Conservation (phyloP, 2,329 filamentous ascomycete species). For the Penicillium frequentans region DNA sequence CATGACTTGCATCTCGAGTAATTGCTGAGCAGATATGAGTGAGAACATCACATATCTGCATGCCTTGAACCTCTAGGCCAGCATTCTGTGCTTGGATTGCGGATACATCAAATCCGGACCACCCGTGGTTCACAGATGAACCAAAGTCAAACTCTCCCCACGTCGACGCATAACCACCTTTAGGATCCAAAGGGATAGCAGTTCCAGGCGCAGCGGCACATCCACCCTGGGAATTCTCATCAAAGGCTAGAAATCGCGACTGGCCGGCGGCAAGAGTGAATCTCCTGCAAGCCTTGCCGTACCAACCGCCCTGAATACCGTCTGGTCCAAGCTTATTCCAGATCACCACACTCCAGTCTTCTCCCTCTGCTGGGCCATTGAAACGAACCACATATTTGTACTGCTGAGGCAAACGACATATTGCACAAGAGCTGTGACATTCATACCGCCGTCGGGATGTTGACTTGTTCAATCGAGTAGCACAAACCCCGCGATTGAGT, state of each 20-base stretch:
- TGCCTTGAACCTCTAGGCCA: constrained; percentile 31
- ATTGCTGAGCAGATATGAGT: constrained; percentile 31
- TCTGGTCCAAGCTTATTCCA: not conserved
- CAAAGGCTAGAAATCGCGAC: constrained; percentile 25
- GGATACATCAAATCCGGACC: constrained; percentile 35
- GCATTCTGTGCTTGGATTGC: constrained; percentile 33
- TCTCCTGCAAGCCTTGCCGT: not conserved
- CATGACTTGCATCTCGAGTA: constrained; percentile 20
- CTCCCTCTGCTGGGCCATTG: too few relatives aligned
- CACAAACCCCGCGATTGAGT: too few relatives aligned
- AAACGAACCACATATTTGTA: not conserved
- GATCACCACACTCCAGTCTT: not conserved
- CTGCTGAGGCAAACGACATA: not conserved
- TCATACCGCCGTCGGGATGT: too few relatives aligned
- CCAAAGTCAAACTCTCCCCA: constrained; percentile 38
- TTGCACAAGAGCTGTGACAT: too few relatives aligned
- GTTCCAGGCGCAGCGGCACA: constrained; percentile 28
- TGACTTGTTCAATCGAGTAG: too few relatives aligned
- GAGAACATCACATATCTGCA: constrained; percentile 34
- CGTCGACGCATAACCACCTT: constrained; percentile 29
- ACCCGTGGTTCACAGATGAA: constrained; percentile 25
- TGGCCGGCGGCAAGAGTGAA: not conserved
- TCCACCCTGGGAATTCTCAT: constrained; percentile 34
- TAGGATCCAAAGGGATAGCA: constrained; percentile 25
- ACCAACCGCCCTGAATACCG: not conserved